phyloP scores from a whole-genome alignment of 1,284 basidiomycete genomes.

The Ceratorhiza oryzae-sativae region DNA sequence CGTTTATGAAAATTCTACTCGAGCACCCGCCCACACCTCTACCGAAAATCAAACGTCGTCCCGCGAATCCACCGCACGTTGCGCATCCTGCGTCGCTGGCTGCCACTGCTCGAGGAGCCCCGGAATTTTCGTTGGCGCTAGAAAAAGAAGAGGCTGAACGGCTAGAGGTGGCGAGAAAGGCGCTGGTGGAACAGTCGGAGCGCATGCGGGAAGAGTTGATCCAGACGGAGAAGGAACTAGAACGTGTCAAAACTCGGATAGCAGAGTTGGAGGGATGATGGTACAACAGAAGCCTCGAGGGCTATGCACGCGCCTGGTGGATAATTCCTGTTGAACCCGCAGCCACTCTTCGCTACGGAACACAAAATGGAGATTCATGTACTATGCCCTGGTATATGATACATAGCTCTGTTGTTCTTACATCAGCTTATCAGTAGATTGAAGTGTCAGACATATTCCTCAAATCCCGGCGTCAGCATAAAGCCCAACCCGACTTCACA shows the following conservation, averaged over 20 bases:
- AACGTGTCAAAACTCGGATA: slow-evolving; percentile 64
- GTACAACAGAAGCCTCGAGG: not conserved
- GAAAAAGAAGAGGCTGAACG: slow-evolving; percentile 84
- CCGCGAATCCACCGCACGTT: slow-evolving; percentile 70
- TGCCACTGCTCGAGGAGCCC: slow-evolving; percentile 62
- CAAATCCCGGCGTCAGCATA: not conserved
- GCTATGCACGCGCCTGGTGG: not conserved
- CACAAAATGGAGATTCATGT: too few relatives aligned
- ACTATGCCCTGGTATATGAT: not conserved
- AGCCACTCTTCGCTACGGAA: too few relatives aligned
- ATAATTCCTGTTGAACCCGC: not conserved
- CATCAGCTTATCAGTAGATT: too few relatives aligned
- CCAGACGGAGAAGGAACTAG: slow-evolving; percentile 77
- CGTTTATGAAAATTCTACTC: slow-evolving; percentile 85
- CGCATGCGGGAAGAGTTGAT: slow-evolving; percentile 65
- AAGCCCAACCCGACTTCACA: not conserved
- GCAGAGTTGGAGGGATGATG: slow-evolving; percentile 42
- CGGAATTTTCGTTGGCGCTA: slow-evolving; percentile 85
- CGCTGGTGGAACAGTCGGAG: slow-evolving; percentile 70
- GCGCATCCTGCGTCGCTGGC: slow-evolving; percentile 69
- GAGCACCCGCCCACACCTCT: slow-evolving; percentile 85
- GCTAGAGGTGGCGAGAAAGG: slow-evolving; percentile 77
- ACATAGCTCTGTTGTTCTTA: not conserved
- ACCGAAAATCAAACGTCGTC: slow-evolving; percentile 63
- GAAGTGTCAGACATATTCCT: too few relatives aligned